Base-by-base conservation (phyloP, 768 basidiomycete genomes). In the Phallus indusiatus region DNA sequence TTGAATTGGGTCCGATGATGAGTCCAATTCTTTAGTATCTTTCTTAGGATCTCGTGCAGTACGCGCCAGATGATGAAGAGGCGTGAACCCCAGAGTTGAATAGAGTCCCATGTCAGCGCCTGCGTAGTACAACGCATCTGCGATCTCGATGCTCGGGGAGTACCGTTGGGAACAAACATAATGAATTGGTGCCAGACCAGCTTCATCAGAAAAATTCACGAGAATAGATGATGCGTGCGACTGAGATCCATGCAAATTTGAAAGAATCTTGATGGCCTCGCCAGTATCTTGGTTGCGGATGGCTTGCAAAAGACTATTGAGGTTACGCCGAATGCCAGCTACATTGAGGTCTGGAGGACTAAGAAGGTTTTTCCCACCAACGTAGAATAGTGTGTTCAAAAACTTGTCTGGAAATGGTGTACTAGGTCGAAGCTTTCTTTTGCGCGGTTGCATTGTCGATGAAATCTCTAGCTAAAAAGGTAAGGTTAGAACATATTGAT, bases 81-180 rank as follows among this genome's bases (percentile, higher is more conserved):
- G 64, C 18, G 66, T 62, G 21, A 36, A 70, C 67, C 53, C 68
- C 72, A 59, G 84, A 84, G 51, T 88, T 52, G 86, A 88, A 69
- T 87, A 88, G 28, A 89, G 73, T 51, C 84, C 77, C 61, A 85
- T 71, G 64, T 90, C 88, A 20, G 86, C 86, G 50, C 88, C 88
- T 35, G 87, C 88, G 60, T 79, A 82, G 64, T 87, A 89, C 42
- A 90, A 74, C 22, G 81, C 78, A 62, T 90, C 86, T 60, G 90
- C 74, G 56, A 84, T 74, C 56, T 83, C 77, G 47, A 80, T 71
- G 12, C 81, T 85, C 2, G 85, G 87, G 18, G 18, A 36, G 21
- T 72, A 70, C 55, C 73, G 70, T 53, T 75, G 74, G 60, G 81
- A 77, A 57, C 78, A 82, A 66, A 84, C 86, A 65, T 89, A 76